Percentiles rank a stretch among this genome's conserved stretches.
phyloP scores from a whole-genome alignment of 306 rosid genomes.

The Canavalia gladiata region DNA sequence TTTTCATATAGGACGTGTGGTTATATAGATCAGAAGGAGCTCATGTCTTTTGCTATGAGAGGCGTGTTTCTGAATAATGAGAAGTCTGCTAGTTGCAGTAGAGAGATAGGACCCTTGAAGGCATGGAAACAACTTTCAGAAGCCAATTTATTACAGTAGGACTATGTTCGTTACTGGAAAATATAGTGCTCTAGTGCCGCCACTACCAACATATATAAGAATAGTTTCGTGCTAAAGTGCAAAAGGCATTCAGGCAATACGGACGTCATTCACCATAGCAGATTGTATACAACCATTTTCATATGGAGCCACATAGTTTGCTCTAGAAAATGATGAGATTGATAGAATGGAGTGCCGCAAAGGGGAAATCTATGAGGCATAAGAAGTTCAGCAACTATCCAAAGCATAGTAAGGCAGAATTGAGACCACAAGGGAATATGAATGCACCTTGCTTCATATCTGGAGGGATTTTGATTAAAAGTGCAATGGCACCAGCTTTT shows the following conservation, averaged over 20 bases:
- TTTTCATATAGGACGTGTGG: constrained; percentile 75
- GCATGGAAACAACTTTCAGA: constrained; percentile 87
- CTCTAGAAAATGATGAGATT: constrained; percentile 82
- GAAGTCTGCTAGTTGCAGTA: constrained; percentile 37
- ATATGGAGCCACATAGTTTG: constrained; percentile 68
- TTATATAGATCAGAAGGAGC: constrained; percentile 74
- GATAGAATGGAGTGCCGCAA: background rate
- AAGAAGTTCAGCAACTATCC: no score
- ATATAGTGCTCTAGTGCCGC: background rate
- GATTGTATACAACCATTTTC: constrained; percentile 71
- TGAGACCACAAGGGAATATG: no score
- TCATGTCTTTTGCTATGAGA: constrained; percentile 92
- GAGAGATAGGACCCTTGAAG: constrained; percentile 65
- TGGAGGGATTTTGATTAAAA: no score
- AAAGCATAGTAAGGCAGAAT: no score
- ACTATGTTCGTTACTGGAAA: constrained; percentile 43
- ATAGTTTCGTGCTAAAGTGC: no score
- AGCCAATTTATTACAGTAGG: constrained; percentile 66
- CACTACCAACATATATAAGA: no score
- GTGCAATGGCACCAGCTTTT: no score
- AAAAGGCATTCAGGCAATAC: no score
- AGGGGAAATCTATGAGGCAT: no score
- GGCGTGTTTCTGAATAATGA: constrained; percentile 71
- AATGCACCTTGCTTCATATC: no score
- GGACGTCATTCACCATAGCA: constrained; percentile 61